Conservation (phyloP, 148 eudicot species). For the Vaccinium vitisidaea region DNA sequence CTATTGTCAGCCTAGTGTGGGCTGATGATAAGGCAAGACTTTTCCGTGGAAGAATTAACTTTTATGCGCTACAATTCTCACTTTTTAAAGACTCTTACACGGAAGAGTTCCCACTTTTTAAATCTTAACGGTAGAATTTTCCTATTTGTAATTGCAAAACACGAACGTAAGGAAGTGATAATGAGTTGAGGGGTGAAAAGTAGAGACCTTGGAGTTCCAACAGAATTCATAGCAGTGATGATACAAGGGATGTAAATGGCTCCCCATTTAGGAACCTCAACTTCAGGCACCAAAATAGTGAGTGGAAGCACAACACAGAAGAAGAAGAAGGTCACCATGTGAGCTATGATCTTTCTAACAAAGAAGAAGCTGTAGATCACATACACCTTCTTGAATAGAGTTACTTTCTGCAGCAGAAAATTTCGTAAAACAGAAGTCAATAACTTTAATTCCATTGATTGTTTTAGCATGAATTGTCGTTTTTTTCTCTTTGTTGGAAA, state of each 20-base stretch:
- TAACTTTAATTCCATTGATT: not conserved
- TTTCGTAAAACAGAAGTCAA: not conserved
- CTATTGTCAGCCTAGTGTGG: no score
- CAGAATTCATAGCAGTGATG: conserved; percentile 52
- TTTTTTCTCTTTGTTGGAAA: not conserved
- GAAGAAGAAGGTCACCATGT: conserved; percentile 44
- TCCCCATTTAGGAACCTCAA: conserved; percentile 47
- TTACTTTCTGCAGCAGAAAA: conserved; percentile 38
- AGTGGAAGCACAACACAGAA: conserved; percentile 55
- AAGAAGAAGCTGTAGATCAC: conserved; percentile 60
- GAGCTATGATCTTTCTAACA: conserved; percentile 51
- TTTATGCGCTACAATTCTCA: no score
- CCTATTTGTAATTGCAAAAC: not conserved
- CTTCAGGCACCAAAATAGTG: conserved; percentile 47
- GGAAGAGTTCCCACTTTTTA: no score
- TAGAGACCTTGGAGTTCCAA: conserved; percentile 58
- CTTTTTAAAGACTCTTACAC: no score
- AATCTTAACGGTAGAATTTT: no score
- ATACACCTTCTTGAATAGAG: conserved; percentile 51
- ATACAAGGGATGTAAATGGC: conserved; percentile 44
- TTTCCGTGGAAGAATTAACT: no score
- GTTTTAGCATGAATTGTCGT: not conserved
- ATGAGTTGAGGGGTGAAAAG: not conserved
- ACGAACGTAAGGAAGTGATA: not conserved
- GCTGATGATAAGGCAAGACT: no score